phyloP scores from a whole-genome alignment of 257 asterid species.

The Salvia splendens region DNA sequence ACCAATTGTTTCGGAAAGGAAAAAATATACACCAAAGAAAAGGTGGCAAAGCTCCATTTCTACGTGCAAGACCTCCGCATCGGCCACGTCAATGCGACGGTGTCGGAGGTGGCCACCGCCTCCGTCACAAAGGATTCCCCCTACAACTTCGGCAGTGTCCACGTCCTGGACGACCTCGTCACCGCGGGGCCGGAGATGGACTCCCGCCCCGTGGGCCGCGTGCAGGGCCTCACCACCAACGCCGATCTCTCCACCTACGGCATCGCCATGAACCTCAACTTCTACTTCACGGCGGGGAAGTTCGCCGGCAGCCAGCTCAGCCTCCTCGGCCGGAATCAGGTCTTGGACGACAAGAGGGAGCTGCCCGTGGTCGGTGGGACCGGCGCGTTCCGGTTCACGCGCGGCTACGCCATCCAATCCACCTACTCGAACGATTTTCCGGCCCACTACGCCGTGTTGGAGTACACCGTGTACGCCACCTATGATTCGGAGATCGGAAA shows the following conservation, averaged over 20 bases:
- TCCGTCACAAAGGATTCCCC: constrained; percentile 34
- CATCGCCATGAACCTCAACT: background rate
- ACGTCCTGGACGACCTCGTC: constrained; percentile 40
- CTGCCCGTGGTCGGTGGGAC: constrained; percentile 25
- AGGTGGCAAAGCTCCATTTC: background rate
- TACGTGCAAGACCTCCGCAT: background rate
- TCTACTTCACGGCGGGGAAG: background rate
- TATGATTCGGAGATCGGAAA: background rate
- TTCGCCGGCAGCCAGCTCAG: constrained; percentile 19
- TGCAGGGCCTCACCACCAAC: constrained; percentile 13
- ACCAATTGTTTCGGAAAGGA: too few species aligned
- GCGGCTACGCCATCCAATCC: background rate
- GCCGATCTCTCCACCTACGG: background rate
- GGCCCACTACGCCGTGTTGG: background rate
- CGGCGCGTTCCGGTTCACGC: background rate
- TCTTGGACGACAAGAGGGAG: background rate
- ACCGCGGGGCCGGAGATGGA: constrained; percentile 41
- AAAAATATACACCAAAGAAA: too few species aligned
- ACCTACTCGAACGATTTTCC: background rate
- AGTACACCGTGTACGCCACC: background rate
- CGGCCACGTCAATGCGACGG: background rate
- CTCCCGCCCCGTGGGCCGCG: constrained; percentile 5
- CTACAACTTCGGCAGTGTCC: constrained; percentile 38
- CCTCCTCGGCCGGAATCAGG: background rate
- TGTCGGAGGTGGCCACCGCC: constrained; percentile 39